Evolutionary conservation across 1,284 basidiomycete genomes (phyloP).

Genomic region (Cutaneotrichosporon sp.): DNA sequence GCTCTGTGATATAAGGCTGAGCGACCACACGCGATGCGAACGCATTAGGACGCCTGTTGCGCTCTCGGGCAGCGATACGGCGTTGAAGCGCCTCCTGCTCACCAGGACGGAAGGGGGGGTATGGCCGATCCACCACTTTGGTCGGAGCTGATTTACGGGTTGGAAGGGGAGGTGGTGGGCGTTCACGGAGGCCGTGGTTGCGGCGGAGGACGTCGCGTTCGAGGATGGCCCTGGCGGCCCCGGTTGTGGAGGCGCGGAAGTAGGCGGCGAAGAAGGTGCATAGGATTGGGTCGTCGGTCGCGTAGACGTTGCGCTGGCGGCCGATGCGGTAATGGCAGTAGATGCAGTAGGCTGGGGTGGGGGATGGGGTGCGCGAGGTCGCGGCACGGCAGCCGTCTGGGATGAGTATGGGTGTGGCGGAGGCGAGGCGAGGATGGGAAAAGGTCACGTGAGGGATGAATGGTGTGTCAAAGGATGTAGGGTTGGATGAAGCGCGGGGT

Average conservation of each 20-base stretch:
- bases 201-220: not conserved
- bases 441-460: not conserved
- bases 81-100: not conserved
- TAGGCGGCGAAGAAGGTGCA: not conserved
- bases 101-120: not conserved
- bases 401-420: not conserved
- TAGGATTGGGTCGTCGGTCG: not conserved
- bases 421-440: not conserved
- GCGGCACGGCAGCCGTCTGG: not conserved
- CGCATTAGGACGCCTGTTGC: no score
- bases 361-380: not conserved
- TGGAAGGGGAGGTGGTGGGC: not conserved
- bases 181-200: not conserved
- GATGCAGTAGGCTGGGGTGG: not conserved
- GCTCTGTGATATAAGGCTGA: no score
- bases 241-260: not conserved
- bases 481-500: no score
- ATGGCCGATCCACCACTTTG: not conserved
- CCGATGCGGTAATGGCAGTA: not conserved
- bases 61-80: not conserved
- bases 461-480: not conserved
- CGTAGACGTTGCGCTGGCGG: not conserved
- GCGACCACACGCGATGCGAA: no score
- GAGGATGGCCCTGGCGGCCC: not conserved
- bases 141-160: no score